phyloP scores from a whole-genome alignment of 2,329 filamentous ascomycete species.

The Coleophoma crateriformis region DNA sequence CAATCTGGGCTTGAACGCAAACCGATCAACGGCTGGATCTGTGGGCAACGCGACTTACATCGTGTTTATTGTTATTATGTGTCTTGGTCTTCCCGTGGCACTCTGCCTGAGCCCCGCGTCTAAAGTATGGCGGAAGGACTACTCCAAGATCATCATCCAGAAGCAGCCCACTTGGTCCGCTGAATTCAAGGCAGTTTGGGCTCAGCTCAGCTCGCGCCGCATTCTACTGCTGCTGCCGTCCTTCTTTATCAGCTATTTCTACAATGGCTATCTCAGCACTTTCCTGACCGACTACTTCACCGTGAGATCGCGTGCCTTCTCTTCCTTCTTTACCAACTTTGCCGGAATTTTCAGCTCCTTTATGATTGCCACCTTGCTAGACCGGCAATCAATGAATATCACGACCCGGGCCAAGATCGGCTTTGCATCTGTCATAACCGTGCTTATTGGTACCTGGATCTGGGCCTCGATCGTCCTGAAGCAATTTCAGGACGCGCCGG shows the following conservation, averaged over 20 bases:
- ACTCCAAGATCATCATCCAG: slow-evolving; percentile 28
- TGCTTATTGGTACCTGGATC: slow-evolving; percentile 40
- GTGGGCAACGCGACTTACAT: slow-evolving; percentile 34
- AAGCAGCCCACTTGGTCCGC: slow-evolving; percentile 24
- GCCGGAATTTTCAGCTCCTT: slow-evolving; percentile 31
- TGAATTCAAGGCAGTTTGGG: slow-evolving; percentile 31
- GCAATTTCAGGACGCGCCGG: slow-evolving; percentile 40
- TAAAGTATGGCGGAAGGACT: slow-evolving; percentile 37
- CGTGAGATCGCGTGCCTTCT: slow-evolving; percentile 33
- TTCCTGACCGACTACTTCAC: slow-evolving; percentile 37
- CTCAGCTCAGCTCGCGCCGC: slow-evolving; percentile 23
- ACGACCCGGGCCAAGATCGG: slow-evolving; percentile 33
- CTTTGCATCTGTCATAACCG: slow-evolving; percentile 32
- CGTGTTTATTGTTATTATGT: slow-evolving; percentile 40
- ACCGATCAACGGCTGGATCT: slow-evolving; percentile 28
- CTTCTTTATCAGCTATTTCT: slow-evolving; percentile 33
- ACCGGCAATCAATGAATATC: slow-evolving; percentile 32
- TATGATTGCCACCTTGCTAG: slow-evolving; percentile 29
- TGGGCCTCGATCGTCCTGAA: slow-evolving; percentile 36
- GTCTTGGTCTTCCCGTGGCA: slow-evolving; percentile 34
- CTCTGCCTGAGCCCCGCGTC: slow-evolving; percentile 36
- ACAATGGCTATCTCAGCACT: slow-evolving; percentile 34
- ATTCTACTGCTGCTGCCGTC: slow-evolving; percentile 32
- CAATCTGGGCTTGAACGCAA: slow-evolving; percentile 39
- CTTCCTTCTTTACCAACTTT: slow-evolving; percentile 26